Percentiles rank a stretch among this genome's conserved stretches.
Evolutionary conservation across 441 rosid genomes (phyloP).

Genomic region (Arabidopsis hybrid): DNA sequence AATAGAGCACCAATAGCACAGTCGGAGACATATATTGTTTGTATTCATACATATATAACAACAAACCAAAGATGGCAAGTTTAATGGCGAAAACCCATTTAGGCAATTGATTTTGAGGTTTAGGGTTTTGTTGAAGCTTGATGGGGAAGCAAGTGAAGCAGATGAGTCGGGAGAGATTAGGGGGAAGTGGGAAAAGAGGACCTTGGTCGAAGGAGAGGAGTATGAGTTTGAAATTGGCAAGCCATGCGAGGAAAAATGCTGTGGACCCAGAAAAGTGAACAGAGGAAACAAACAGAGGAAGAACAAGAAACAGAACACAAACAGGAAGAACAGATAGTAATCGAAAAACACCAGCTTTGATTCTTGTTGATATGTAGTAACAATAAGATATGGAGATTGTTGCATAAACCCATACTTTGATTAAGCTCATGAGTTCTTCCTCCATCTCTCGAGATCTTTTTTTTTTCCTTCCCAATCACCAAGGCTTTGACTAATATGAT

Average conservation of each 20-base stretch:
- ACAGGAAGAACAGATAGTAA: conserved; percentile 62
- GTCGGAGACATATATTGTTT: conserved; percentile 39
- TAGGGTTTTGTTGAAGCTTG: conserved; percentile 39
- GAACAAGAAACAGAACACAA: conserved; percentile 49
- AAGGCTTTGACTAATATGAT: conserved; percentile 6
- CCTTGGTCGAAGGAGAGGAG: conserved; percentile 65
- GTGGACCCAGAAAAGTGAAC: conserved; percentile 46
- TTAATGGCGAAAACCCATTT: conserved; percentile 41
- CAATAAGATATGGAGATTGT: conserved; percentile 50
- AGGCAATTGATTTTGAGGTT: conserved; percentile 10
- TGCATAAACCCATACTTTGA: conserved; percentile 56
- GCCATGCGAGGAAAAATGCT: conserved; percentile 64
- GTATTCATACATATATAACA: conserved; percentile 33
- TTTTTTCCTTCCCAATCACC: not conserved
- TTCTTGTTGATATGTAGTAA: conserved; percentile 50
- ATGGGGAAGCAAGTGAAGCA: conserved; percentile 65
- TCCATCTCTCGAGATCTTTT: conserved; percentile 37
- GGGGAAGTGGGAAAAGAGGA: conserved; percentile 54
- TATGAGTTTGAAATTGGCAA: conserved; percentile 67
- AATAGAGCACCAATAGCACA: conserved; percentile 35
- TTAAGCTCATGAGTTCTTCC: conserved; percentile 49
- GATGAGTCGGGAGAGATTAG: conserved; percentile 56
- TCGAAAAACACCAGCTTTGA: conserved; percentile 48
- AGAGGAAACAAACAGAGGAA: conserved; percentile 58
- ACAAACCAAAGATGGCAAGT: conserved; percentile 36